A percentile compares a stretch with the other conserved stretches of the same genome.
Evolutionary conservation across 768 basidiomycete species (phyloP).

Genomic region (Hydnomerulius pinastri): DNA sequence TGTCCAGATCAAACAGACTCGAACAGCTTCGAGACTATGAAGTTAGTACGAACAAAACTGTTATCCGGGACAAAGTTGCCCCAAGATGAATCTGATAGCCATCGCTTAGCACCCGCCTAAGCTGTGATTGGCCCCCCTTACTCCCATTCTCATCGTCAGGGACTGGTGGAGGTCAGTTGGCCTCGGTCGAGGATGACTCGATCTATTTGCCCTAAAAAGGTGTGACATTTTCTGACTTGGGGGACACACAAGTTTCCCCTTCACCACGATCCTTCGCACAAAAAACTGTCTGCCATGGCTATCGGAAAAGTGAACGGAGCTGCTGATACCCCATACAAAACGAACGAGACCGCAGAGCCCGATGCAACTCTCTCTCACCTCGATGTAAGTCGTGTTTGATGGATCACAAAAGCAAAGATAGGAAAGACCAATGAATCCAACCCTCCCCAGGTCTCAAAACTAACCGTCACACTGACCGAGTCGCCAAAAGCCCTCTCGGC

Average conservation of each 20-base stretch:
- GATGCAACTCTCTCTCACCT: conserved; percentile 7
- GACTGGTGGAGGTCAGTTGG: no score
- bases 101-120: no score
- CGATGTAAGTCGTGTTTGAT: conserved; percentile 17
- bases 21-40: no score
- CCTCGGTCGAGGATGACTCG: not conserved
- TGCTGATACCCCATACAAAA: conserved; percentile 4
- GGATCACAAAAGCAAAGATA: no score
- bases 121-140: no score
- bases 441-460: conserved; percentile 51
- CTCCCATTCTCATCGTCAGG: no score
- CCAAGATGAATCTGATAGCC: no score
- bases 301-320: not conserved
- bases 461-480: conserved; percentile 48
- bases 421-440: not conserved
- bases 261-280: not conserved
- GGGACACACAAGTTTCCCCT: not conserved
- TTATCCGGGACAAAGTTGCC: no score
- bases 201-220: not conserved
- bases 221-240: not conserved
- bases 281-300: conserved; percentile 2
- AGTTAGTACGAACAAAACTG: no score
- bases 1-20: no score
- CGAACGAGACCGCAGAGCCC: not conserved
- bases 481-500: conserved; percentile 52